Evolutionary conservation across 257 asterid genomes (phyloP), one percentile per base, ranked within the genome.

Genomic region (Rubia yunnanensis): DNA sequence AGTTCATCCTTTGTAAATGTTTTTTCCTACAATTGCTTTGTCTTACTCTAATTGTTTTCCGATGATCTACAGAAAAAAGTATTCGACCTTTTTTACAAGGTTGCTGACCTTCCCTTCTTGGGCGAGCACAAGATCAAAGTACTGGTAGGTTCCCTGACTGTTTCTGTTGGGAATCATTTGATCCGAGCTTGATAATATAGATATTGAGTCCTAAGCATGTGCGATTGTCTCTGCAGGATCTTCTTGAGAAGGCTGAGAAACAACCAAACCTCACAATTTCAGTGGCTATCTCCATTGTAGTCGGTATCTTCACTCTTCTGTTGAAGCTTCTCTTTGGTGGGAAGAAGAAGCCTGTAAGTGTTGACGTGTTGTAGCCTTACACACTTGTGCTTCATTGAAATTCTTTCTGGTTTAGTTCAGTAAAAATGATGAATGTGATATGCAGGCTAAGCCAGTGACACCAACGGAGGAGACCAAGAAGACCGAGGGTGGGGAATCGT

Each of bases 211-310:
- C 72, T 30, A 74, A 50, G 31, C 58, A 20, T 26, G 4, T 38
- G 31, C 32, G 54, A 28, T 17, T 66, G 1, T 20, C 14, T 22
- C 70, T 74, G 69, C 81, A 92, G 98, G 97, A 89, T 63, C 77
- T 89, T 20, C 81, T 92, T 22, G 89, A 83, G 63, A 88, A 94
- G 75, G 99, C 99, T 7, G 99, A 94, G 83, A 72, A 64, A 72
- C 95, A 89, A 63, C 85, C 99, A 24, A 88, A 84, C 77, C 82
- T 90, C 72, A 86, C 95, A 14, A 75, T 94, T 62, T 95, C 92
- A 48, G 65, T 87, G 54, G 70, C 89, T 0, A 65, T 80, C 65
- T 72, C 99, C 5, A 32, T 82, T 18, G 65, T 81, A 9, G 84
- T 86, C 7, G 54, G 88, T 39, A 1, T 90, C 80, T 68, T 90